Evolutionary conservation across 768 basidiomycete genomes (phyloP), one percentile per base, ranked within the genome.

Genomic region (Auriscalpium orientale): DNA sequence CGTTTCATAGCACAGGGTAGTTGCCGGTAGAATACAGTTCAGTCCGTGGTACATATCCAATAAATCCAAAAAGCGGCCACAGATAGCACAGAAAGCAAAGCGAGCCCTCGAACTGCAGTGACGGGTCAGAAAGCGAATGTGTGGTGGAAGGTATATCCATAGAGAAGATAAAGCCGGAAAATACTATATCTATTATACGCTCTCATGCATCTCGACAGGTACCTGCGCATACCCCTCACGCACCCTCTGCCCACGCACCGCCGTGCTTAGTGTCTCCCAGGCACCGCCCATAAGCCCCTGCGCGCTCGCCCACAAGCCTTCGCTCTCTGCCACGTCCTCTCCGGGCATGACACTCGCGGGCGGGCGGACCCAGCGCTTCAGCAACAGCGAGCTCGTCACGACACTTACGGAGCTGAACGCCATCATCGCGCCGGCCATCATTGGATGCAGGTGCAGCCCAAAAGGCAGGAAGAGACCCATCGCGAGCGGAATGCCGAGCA

Each of bases 371-470:
- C 93, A 95, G 80, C 86, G 84, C 66, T 80, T 87, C 59, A 99
- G 76, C 47, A 89, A 82, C 67, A 98, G 73, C 57, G 91, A 94
- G 57, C 90, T 93, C 28, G 82, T 83, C 15, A 99, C 95, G 51
- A 99, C 97, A 62, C 91, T 94, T 38, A 98, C 95, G 63, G 88
- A 91, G 36, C 91, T 95, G 70, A 93, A 94, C 22, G 97, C 97
- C 97, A 99, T 99, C 28, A 95, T 95, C 3, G 87, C 92, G n/a
- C 92, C 95, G 0, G 97, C 93, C 74, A 94, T 83, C 95, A 98
- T 98, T 9, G 97, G 97, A 64, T 94, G 97, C 67, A 98, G 84
- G 69, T 94, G 91, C 33, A 95, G 61, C 13, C 93, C 93, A 68
- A 92, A 80, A 0, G 97, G 97, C 12, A 98, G 77, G 74, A 99